Conservation (phyloP, 73 alveolate species). For the Stentor coeruleus region DNA sequence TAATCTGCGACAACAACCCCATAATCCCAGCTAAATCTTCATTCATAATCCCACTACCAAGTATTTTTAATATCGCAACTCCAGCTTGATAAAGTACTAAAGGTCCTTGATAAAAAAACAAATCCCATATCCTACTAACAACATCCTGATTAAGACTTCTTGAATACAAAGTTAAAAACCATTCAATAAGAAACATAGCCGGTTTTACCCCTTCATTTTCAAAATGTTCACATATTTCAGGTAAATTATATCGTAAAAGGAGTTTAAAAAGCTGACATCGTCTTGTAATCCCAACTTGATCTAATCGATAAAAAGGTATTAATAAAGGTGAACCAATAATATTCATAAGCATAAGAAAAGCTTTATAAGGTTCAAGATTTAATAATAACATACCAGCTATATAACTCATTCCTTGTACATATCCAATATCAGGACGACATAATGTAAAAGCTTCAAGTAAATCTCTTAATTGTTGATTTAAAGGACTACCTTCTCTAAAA, state of each 20-base stretch:
- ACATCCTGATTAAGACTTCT: slow-evolving; percentile 60
- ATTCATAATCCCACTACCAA: neutral
- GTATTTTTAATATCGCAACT: slow-evolving; percentile 40
- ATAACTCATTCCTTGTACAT: slow-evolving; percentile 84
- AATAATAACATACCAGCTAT: slow-evolving; percentile 77
- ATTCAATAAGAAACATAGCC: slow-evolving; percentile 71
- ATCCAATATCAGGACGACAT: slow-evolving; percentile 90
- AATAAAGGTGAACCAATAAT: slow-evolving; percentile 57
- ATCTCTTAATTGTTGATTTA: slow-evolving; percentile 71
- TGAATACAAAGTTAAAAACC: slow-evolving; percentile 84
- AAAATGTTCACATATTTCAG: slow-evolving; percentile 62
- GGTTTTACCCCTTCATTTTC: slow-evolving; percentile 68
- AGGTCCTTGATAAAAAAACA: slow-evolving; percentile 62
- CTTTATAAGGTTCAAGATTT: slow-evolving; percentile 68
- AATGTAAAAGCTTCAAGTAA: slow-evolving; percentile 69
- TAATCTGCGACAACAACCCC: neutral
- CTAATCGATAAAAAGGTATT: slow-evolving; percentile 70
- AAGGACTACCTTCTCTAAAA: slow-evolving; percentile 70
- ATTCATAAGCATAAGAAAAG: slow-evolving; percentile 58
- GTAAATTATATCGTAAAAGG: slow-evolving; percentile 63
- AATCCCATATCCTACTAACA: slow-evolving; percentile 83
- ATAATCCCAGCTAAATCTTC: slow-evolving; percentile 12
- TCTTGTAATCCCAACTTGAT: slow-evolving; percentile 64
- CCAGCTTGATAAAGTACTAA: slow-evolving; percentile 49
- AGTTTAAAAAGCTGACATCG: slow-evolving; percentile 70